Base-by-base conservation (phyloP, 139 green algal genomes). In the Zygnema circumcarinatum region DNA sequence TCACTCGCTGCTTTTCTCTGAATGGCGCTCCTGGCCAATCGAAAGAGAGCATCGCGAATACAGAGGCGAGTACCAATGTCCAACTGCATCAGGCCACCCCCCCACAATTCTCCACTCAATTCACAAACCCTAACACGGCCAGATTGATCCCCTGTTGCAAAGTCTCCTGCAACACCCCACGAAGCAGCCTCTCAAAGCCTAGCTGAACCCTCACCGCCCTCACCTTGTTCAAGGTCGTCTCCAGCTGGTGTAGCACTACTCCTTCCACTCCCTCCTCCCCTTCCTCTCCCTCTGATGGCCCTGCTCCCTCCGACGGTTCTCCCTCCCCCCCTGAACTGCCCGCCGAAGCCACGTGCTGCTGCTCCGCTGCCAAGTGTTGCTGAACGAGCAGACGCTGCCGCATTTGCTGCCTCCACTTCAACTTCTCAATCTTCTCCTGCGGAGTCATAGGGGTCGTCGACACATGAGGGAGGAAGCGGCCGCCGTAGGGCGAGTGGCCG, bases 341-440 rank as follows among this genome's bases (percentile, higher is more conserved):
- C 7, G 16, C 47, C 16, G 7, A 7, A 7, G 7, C 47, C 47
- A 25, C 35, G 7, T 78, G 11, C 69, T 16, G 7, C 16, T 20
- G 7, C 69, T 20, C 16, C 69, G 11, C 69, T 20, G 7, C 11
- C 7, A 38, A 41, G 47, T 62, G 47, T 62, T 62, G 7, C 47
- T 16, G 7, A 7, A 16, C 47, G 7, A 62, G 7, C 7, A 62
- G 7, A 7, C 47, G 7, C 47, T 62, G 47, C 35, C 69, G 7
- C 69, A 78, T 78, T 16, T 78, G 69, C 69, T 78, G 69, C 69
- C 69, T 39, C 69, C 69, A 78, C 69, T 78, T 78, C 7, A 78
- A 16, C 69, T 78, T 78, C 69, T 78, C 36, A 38, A 78, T 78
- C 69, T 78, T 78, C 69, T 78, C 69, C 69, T 78, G 69, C 7